A percentile compares a stretch with the other conserved stretches of the same genome.
These are phyloP conservation scores for Paraleonurus japonicus DNA, from an alignment of 257 asterid species.

Conservation along the genomic window DNA sequence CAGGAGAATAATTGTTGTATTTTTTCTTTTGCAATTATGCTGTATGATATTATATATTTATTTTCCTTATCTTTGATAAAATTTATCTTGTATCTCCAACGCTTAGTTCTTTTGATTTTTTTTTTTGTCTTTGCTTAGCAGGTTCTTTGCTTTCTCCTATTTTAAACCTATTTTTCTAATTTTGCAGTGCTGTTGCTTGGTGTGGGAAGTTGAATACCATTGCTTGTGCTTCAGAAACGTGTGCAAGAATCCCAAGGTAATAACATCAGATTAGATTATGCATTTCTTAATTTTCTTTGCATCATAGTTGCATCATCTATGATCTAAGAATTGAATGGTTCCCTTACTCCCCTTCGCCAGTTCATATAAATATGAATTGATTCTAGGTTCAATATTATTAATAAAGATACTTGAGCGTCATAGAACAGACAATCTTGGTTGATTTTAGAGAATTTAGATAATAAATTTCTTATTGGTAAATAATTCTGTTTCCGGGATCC, in stretches of 20 bases:
- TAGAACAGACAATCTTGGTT: background rate
- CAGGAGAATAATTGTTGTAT: too few species aligned
- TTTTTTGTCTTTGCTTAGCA: background rate
- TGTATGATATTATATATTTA: background rate
- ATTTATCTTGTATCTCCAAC: background rate
- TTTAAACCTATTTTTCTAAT: conserved; percentile 1
- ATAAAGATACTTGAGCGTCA: background rate
- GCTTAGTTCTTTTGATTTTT: background rate
- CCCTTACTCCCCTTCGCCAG: background rate
- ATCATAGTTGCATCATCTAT: background rate
- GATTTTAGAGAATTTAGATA: background rate
- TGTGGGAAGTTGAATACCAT: conserved; percentile 93
- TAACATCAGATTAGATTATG: conserved; percentile 9
- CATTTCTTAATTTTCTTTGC: background rate
- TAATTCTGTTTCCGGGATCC: background rate
- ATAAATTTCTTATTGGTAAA: background rate
- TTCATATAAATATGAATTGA: background rate
- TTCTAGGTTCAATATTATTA: background rate
- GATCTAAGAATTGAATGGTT: background rate
- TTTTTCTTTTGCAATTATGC: conserved; percentile 1
- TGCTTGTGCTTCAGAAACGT: conserved; percentile 98
- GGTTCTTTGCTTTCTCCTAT: background rate
- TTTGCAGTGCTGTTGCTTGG: conserved; percentile 95
- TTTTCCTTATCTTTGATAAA: background rate
- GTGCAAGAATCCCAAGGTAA: conserved; percentile 98